phyloP scores from a whole-genome alignment of 2,329 filamentous ascomycete species.

The Domatiomyces catenatus region DNA sequence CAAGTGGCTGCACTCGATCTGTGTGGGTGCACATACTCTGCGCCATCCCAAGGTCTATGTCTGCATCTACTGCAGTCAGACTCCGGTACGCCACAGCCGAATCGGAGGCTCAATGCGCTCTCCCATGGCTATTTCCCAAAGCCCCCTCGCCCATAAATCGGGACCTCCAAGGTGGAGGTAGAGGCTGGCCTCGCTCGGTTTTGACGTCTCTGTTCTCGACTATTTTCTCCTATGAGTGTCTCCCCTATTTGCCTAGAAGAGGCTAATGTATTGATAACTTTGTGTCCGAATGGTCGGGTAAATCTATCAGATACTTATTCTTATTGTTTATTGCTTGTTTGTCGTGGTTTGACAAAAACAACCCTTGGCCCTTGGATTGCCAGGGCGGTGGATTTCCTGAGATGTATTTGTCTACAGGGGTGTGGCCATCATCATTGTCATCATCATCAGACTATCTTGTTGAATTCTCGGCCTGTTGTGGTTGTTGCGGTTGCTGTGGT shows the following conservation, averaged over 20 bases:
- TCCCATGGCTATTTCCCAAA: slow-evolving; percentile 8
- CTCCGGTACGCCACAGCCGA: slow-evolving; percentile 26
- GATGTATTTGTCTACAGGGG: too few species aligned
- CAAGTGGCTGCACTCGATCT: slow-evolving; percentile 47
- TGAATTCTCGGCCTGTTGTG: too few species aligned
- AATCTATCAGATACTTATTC: background rate
- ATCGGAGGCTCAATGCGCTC: slow-evolving; percentile 20
- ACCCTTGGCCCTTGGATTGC: background rate
- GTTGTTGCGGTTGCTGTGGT: too few species aligned
- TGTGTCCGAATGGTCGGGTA: background rate
- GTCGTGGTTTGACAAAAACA: background rate
- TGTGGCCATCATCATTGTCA: too few species aligned
- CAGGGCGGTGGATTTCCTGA: background rate
- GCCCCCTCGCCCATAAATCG: slow-evolving; percentile 16
- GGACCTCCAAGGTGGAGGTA: background rate
- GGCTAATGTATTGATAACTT: background rate
- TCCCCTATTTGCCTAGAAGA: background rate
- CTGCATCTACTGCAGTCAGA: slow-evolving; percentile 35
- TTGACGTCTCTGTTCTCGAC: too few species aligned
- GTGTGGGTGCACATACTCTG: slow-evolving; percentile 38
- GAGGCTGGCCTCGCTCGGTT: too few species aligned
- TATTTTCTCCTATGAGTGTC: too few species aligned
- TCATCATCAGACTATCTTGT: too few species aligned
- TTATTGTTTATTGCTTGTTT: background rate
- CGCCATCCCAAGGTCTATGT: slow-evolving; percentile 35